Base-by-base conservation (phyloP, 352 stramenopile genomes). In the Phytophthora ramorum region DNA sequence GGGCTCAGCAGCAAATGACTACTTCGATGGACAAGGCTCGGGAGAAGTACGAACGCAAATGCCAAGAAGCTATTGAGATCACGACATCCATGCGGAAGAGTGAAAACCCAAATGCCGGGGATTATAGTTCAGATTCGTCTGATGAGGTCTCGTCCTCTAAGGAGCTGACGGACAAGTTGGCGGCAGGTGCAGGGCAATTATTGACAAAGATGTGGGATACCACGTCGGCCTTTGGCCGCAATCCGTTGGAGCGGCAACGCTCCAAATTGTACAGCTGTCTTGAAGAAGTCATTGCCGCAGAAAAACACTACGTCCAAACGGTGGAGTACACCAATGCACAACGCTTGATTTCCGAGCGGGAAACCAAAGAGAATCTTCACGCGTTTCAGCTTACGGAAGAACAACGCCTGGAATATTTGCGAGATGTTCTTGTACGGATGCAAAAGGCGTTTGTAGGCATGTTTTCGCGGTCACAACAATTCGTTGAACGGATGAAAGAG, bases 341-440 rank as follows among this genome's bases (percentile, higher is more conserved):
- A 55, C 82, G 80, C 1, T 57, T 81, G 16, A 79, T 87, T 26
- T 77, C 89, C 40, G 87, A 93, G 54, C 75, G 76, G 17, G 83
- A 92, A 59, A 84, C 89, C 37, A 85, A 85, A 38, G 87, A 93
- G 26, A 95, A 95, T 35, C 51, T 95, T 9, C 71, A 84, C 19
- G 87, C 83, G 3, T 92, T 95, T 57, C 85, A 95, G 56, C 70
- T 95, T 7, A 95, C 87, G 26, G 87, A 95, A 67, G 87, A 95
- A 47, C 87, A 93, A 50, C 81, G 87, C 3, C 72, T 95, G 1
- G 87, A 92, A 38, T 95, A 92, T 43, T 63, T 95, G 16, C 89
- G 89, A 46, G 83, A 93, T 64, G 49, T 95, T 22, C 55, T 95
- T 7, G 30, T 91, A n/a, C 83, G 85, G 3, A 78, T 84, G 54